Conservation (phyloP, 768 basidiomycete genomes). For the Postia placenta region DNA sequence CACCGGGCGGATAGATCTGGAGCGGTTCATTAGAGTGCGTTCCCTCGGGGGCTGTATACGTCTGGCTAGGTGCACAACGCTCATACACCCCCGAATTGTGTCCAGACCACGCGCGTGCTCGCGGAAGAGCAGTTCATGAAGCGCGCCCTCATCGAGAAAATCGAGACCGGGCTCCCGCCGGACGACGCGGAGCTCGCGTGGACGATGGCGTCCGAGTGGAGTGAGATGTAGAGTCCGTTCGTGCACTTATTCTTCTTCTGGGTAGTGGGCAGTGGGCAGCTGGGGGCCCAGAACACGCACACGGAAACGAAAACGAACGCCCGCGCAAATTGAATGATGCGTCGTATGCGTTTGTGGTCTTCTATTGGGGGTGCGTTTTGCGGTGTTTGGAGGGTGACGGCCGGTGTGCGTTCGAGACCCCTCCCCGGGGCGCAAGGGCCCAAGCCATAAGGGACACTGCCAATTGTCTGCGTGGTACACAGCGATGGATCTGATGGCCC, state of each 20-base stretch:
- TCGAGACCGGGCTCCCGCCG: conserved; percentile 55
- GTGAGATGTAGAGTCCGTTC: neutral
- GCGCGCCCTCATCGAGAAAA: conserved; percentile 90
- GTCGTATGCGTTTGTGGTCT: neutral
- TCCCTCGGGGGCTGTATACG: neutral
- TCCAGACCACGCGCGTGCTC: conserved; percentile 73
- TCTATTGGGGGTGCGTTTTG: neutral
- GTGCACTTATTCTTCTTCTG: neutral
- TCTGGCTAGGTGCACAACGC: conserved; percentile 2
- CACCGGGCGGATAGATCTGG: conserved; percentile 85
- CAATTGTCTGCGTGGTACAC: neutral
- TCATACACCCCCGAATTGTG: conserved; percentile 7
- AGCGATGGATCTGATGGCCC: neutral
- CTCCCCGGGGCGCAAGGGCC: neutral
- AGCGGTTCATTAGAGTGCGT: conserved; percentile 86
- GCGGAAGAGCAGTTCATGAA: conserved; percentile 98
- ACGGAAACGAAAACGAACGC: too few relatives aligned
- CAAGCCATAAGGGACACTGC: neutral
- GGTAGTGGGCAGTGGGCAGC: neutral
- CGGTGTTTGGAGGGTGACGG: neutral
- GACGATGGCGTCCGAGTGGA: conserved; percentile 6
- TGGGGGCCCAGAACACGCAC: neutral
- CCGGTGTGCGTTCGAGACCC: neutral
- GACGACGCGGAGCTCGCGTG: conserved; percentile 21
- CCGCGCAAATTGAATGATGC: neutral